Percentiles rank a stretch among this genome's conserved stretches.
Evolutionary conservation across 1,284 basidiomycete genomes (phyloP).

Genomic region (Rhodotorula mucilaginosa): DNA sequence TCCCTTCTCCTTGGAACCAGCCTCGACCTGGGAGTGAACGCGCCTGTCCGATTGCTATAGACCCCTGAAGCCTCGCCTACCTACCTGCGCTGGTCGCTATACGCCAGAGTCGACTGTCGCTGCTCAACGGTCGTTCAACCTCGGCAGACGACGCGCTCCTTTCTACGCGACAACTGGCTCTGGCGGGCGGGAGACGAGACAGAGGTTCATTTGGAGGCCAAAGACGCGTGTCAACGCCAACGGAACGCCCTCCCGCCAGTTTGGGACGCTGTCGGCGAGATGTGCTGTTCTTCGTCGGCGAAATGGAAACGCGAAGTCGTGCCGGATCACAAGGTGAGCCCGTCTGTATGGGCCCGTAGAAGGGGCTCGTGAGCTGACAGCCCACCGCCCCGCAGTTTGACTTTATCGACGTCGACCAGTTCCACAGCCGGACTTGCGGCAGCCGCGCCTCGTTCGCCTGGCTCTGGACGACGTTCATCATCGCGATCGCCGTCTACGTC

Average conservation of each 20-base stretch:
- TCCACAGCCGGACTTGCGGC: slow-evolving; percentile 77
- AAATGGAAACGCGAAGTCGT: slow-evolving; percentile 89
- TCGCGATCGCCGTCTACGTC: slow-evolving; percentile 85
- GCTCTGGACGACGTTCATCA: slow-evolving; percentile 87
- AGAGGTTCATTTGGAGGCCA: no score
- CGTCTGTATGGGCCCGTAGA: no score
- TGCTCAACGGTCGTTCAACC: no score
- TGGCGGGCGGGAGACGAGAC: no score
- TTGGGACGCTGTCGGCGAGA: slow-evolving; percentile 44
- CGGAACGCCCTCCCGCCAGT: not conserved
- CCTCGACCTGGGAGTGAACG: no score
- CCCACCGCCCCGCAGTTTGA: slow-evolving; percentile 68
- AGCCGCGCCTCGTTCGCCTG: slow-evolving; percentile 79
- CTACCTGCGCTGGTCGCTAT: no score
- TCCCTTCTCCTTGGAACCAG: no score
- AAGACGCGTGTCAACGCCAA: not conserved
- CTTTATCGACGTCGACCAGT: slow-evolving; percentile 91
- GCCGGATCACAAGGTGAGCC: slow-evolving; percentile 86
- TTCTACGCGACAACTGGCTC: no score
- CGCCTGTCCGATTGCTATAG: no score
- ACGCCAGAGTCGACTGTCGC: no score
- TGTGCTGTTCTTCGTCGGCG: slow-evolving; percentile 65
- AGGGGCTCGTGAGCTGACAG: not conserved
- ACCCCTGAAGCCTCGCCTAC: no score
- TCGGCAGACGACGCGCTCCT: no score